Conservation (phyloP, 2,329 filamentous ascomycete species). For the Exophiala bonariae region DNA sequence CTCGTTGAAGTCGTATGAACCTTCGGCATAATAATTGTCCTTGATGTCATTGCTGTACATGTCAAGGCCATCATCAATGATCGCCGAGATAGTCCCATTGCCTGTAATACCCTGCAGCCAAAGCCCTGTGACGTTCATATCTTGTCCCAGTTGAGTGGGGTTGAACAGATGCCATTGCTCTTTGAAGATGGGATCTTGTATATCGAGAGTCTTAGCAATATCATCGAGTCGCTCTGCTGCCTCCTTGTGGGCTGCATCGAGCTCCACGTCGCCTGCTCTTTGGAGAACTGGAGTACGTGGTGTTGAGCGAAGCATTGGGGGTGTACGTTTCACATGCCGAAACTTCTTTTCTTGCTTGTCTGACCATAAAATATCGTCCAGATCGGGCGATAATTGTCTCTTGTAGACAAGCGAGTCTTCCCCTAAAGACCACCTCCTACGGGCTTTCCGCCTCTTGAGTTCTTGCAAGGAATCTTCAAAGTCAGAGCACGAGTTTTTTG, state of each 20-base stretch:
- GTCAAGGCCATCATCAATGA: slow-evolving; percentile 94
- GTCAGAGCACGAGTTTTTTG: slow-evolving; percentile 56
- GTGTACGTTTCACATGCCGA: slow-evolving; percentile 60
- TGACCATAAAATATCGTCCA: slow-evolving; percentile 74
- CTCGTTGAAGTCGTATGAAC: slow-evolving; percentile 97
- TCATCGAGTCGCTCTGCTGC: slow-evolving; percentile 60
- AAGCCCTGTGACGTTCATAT: slow-evolving; percentile 92
- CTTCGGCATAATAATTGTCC: slow-evolving; percentile 88
- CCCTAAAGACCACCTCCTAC: slow-evolving; percentile 7
- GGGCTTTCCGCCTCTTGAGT: slow-evolving; percentile 49
- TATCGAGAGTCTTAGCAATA: slow-evolving; percentile 67
- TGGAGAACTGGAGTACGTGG: slow-evolving; percentile 20
- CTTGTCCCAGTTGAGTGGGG: slow-evolving; percentile 74
- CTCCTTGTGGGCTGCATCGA: slow-evolving; percentile 36
- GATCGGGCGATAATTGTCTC: slow-evolving; percentile 46
- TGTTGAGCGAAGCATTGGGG: slow-evolving; percentile 34
- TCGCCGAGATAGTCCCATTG: slow-evolving; percentile 82
- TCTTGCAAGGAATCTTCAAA: slow-evolving; percentile 53
- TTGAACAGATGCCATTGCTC: slow-evolving; percentile 98
- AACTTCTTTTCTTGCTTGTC: slow-evolving; percentile 72
- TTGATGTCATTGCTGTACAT: slow-evolving; percentile 93
- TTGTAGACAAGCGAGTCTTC: not conserved
- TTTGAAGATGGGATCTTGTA: slow-evolving; percentile 84
- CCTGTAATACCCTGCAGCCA: slow-evolving; percentile 92
- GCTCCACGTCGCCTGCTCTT: slow-evolving; percentile 3